Conservation (phyloP, 2,329 filamentous ascomycete genomes). For the Talaromyces sp. region DNA sequence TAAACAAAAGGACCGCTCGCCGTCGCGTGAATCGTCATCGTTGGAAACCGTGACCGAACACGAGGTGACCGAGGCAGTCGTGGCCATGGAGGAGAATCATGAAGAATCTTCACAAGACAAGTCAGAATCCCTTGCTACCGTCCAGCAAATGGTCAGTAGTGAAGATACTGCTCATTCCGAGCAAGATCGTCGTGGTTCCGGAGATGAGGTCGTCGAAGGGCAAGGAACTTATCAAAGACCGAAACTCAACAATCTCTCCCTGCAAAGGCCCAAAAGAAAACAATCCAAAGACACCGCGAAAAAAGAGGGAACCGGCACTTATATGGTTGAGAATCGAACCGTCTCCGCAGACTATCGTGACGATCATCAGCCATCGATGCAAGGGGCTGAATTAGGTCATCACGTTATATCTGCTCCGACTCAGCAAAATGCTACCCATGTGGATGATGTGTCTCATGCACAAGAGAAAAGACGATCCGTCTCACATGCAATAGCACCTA, state of each 20-base stretch:
- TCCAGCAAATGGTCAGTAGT: neutral
- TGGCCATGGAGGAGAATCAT: neutral
- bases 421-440: constrained; percentile 24
- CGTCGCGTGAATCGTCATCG: neutral
- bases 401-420: constrained; percentile 21
- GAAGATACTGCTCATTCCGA: neutral
- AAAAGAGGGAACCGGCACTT: constrained; percentile 24
- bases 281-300: constrained; percentile 26
- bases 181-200: neutral
- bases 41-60: constrained; percentile 10
- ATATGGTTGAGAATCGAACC: constrained; percentile 25
- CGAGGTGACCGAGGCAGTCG: neutral
- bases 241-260: constrained; percentile 24
- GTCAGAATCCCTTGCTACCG: neutral
- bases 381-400: constrained; percentile 26
- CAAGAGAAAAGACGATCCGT: neutral
- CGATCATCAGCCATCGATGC: constrained; percentile 25
- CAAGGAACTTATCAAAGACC: constrained; percentile 31
- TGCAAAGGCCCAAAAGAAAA: constrained; percentile 32
- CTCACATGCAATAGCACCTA: constrained; percentile 11
- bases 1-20: neutral
- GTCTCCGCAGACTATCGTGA: constrained; percentile 19
- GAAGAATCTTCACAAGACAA: neutral
- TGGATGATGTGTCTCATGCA: constrained; percentile 20
- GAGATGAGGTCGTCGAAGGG: constrained; percentile 31